Percentiles rank a stretch among this genome's conserved stretches.
Evolutionary conservation across 2,329 filamentous ascomycete genomes (phyloP).

Genomic region (Beauveria sp.): DNA sequence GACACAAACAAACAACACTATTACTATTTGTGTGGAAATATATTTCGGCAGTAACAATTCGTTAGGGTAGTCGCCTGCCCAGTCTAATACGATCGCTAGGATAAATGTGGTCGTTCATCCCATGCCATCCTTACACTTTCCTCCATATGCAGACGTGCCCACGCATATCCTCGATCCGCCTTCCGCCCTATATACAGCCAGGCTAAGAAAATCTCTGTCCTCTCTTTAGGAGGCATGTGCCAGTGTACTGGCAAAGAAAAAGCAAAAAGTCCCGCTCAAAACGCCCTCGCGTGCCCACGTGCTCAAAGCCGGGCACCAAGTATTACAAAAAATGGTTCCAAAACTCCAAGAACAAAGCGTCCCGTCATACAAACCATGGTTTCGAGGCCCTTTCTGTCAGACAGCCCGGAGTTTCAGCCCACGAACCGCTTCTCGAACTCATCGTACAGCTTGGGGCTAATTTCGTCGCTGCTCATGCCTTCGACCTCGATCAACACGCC

Average conservation of each 20-base stretch:
- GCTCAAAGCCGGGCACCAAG: not conserved
- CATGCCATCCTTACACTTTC: not conserved
- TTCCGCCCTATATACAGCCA: not conserved
- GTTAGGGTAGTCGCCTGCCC: not conserved
- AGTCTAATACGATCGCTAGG: not conserved
- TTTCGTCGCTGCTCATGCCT: conserved; percentile 89
- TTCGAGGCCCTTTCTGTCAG: not conserved
- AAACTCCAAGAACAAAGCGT: not conserved
- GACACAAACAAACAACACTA: not conserved
- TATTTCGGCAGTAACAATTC: not conserved
- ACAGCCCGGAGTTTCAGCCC: conserved; percentile 8
- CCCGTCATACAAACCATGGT: not conserved
- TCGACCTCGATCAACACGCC: conserved; percentile 81
- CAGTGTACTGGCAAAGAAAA: not conserved
- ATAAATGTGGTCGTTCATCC: not conserved
- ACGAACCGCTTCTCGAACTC: conserved; percentile 75
- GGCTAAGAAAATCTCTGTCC: not conserved
- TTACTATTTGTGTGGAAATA: not conserved
- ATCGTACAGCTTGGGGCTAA: conserved; percentile 76
- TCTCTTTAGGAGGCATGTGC: not conserved
- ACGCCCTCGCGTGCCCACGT: not conserved
- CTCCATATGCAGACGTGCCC: not conserved
- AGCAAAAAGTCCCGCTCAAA: conserved; percentile 1
- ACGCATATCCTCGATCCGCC: not conserved
- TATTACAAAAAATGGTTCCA: not conserved